These are phyloP conservation scores for Isatis tinctoria DNA, from an alignment of 345 rosid species.

Conservation along the genomic window DNA sequence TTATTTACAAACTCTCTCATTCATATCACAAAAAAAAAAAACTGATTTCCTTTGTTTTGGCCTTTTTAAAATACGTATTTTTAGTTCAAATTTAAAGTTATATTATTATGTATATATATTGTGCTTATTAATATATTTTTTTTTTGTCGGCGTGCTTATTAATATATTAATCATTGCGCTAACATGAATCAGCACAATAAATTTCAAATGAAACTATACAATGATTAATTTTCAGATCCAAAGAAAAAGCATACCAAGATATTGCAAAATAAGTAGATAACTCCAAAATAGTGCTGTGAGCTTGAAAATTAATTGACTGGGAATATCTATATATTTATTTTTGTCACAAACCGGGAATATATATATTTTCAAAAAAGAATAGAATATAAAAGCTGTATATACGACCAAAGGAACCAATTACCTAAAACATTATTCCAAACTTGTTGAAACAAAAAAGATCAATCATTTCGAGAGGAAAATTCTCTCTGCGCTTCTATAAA, in stretches of 20 bases:
- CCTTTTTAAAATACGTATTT: background rate
- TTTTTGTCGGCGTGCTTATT: background rate
- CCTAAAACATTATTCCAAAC: slow-evolving; percentile 17
- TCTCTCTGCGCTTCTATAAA: slow-evolving; percentile 17
- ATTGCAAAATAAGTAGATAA: background rate
- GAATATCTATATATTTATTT: background rate
- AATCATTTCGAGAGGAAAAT: background rate
- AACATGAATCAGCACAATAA: background rate
- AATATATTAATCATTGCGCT: background rate
- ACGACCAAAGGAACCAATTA: background rate
- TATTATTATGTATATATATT: background rate
- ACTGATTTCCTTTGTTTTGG: background rate
- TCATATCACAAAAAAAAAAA: background rate
- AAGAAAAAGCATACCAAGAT: background rate
- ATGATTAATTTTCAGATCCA: background rate
- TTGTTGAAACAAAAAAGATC: slow-evolving; percentile 11
- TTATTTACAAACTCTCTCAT: background rate
- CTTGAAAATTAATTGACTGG: background rate
- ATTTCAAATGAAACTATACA: background rate
- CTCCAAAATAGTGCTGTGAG: background rate
- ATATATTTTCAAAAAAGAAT: background rate
- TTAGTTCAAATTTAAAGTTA: background rate
- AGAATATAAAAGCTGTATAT: slow-evolving; percentile 4
- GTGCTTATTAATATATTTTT: background rate
- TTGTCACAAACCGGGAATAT: background rate